Evolutionary conservation across 805 yeast species (phyloP), one percentile per base, ranked within the genome.

Genomic region (Pichia cephalocereana): DNA sequence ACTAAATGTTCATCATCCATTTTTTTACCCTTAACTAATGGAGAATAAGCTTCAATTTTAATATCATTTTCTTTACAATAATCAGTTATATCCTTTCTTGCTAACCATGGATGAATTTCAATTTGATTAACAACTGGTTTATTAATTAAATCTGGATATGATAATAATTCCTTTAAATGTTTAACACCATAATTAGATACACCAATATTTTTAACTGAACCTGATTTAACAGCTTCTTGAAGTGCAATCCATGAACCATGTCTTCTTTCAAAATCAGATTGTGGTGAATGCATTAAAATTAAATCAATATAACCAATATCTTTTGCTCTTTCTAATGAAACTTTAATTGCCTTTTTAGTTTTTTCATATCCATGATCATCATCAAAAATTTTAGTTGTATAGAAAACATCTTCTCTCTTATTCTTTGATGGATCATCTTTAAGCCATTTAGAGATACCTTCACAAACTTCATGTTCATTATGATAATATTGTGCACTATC

Each of bases 401-500:
- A 60, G 49, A 65, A 71, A 31, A 72, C 48, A 47, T 72, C 70
- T 32, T 57, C 57, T 46, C 76, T 58, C 52, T 58, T 61, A 27
- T 55, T 47, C 15, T 49, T 34, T 2, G 10, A 48, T 11, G 63
- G 61, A 42, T 54, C 53, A 15, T 55, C 58, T 10, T 50, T 44
- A 8, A 62, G 17, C 65, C 65, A 83, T 44, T 66, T 58, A 8
- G 68, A 62, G 43, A 84, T 75, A 2, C 82, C 91, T 43, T 72
- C 69, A 27, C 79, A 80, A 4, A 78, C 76, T 53, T 79, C 83
- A 18, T 54, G 53, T 58, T 83, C 86, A 65, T 85, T 86, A 12
- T 68, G 65, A 65, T 86, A 86, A n/a, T 63, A 62, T 10, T 71
- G 78, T 6, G 95, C 95, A n/a, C 81, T 69, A 60, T 86, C 93